Percentiles rank a stretch among this genome's conserved stretches.
Conservation (phyloP, 2,329 filamentous ascomycete genomes). For the Xylariaceae sp. region DNA sequence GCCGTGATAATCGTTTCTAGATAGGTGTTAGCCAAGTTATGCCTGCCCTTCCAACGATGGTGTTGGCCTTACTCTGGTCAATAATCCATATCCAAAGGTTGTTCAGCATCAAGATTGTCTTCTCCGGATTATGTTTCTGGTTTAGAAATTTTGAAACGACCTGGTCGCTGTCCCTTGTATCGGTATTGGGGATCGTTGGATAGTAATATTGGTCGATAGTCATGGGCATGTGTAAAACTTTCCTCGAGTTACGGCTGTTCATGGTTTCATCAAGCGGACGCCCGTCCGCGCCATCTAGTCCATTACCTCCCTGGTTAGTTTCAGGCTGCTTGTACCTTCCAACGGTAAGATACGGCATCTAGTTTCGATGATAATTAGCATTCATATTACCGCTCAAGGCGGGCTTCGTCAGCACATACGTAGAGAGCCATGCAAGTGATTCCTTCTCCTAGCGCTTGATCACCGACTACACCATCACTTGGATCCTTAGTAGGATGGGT, state of each 20-base stretch:
- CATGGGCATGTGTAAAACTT: constrained; percentile 20
- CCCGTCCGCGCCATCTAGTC: too few relatives aligned
- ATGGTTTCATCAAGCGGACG: neutral
- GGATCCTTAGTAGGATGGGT: too few relatives aligned
- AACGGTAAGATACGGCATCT: constrained; percentile 27
- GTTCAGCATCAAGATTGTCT: too few relatives aligned
- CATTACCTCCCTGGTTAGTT: too few relatives aligned
- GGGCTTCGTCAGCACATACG: too few relatives aligned
- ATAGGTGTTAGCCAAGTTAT: neutral
- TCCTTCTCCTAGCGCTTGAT: neutral
- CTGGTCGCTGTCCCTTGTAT: constrained; percentile 23
- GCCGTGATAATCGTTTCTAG: constrained; percentile 25
- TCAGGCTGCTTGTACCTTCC: constrained; percentile 14
- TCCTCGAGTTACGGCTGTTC: constrained; percentile 4
- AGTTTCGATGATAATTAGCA: constrained; percentile 12
- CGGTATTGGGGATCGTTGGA: constrained; percentile 17
- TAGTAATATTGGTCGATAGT: constrained; percentile 29
- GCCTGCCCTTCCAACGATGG: neutral
- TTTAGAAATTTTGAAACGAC: constrained; percentile 12
- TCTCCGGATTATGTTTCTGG: too few relatives aligned
- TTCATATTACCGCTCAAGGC: too few relatives aligned
- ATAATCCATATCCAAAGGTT: too few relatives aligned
- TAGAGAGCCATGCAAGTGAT: constrained; percentile 5
- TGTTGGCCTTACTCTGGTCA: neutral
- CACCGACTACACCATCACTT: too few relatives aligned